phyloP scores from a whole-genome alignment of 768 basidiomycete species.

The Jaapia argillacea region DNA sequence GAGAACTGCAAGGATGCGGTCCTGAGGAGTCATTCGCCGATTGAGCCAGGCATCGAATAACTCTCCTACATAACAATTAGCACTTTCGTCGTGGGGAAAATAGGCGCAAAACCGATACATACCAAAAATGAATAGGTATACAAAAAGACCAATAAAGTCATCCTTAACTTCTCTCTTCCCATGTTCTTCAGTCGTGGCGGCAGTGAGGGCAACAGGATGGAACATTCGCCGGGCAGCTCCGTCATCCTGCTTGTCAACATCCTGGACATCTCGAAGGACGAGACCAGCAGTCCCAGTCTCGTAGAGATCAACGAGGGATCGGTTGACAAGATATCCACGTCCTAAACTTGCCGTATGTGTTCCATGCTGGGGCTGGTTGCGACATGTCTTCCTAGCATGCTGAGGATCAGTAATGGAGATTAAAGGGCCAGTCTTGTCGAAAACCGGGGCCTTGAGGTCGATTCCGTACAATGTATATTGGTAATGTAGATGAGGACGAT shows the following conservation, averaged over 20 bases:
- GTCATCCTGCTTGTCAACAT: slow-evolving; percentile 21
- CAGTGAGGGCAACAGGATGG: slow-evolving; percentile 10
- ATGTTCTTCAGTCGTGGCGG: slow-evolving; percentile 6
- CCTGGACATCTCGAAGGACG: slow-evolving; percentile 12
- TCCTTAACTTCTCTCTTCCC: slow-evolving; percentile 1
- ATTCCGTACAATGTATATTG: slow-evolving; percentile 14
- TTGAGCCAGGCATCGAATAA: slow-evolving; percentile 19
- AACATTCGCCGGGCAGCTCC: slow-evolving; percentile 18
- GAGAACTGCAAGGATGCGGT: no score
- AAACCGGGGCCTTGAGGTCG: slow-evolving; percentile 12
- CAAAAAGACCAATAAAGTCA: slow-evolving; percentile 15
- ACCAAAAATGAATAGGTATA: slow-evolving; percentile 17
- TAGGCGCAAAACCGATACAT: background rate
- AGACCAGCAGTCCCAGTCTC: slow-evolving; percentile 7
- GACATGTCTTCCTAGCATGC: slow-evolving; percentile 14
- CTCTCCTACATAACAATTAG: slow-evolving; percentile 7
- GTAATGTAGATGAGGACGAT: slow-evolving; percentile 10
- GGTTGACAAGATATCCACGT: slow-evolving; percentile 12
- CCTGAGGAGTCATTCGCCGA: slow-evolving; percentile 8
- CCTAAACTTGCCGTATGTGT: slow-evolving; percentile 17
- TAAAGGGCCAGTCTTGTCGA: slow-evolving; percentile 11
- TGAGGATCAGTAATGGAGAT: slow-evolving; percentile 10
- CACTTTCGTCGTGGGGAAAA: no score
- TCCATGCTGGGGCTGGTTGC: slow-evolving; percentile 17
- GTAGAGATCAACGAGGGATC: slow-evolving; percentile 12